Conservation (phyloP, 768 basidiomycete species). For the Hemileccinum rubropunctum region DNA sequence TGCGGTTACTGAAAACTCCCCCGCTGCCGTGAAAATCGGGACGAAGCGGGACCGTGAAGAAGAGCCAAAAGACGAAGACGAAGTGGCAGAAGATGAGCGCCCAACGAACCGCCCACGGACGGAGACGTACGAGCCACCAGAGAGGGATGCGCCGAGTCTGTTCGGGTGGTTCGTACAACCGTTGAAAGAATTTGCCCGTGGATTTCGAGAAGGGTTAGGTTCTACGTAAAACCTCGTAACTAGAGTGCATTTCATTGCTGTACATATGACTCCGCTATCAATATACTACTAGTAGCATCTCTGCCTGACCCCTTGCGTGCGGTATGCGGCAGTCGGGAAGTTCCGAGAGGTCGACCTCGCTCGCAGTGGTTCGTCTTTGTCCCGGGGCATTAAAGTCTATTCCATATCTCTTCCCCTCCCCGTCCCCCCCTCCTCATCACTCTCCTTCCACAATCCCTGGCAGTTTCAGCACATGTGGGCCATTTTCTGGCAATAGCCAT, state of each 20-base stretch:
- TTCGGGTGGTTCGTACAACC: slow-evolving; percentile 63
- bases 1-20: slow-evolving; percentile 28
- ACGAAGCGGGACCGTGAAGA: slow-evolving; percentile 52
- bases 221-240: slow-evolving; percentile 16
- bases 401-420: background rate
- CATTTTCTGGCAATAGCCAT: slow-evolving; percentile 8
- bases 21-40: slow-evolving; percentile 24
- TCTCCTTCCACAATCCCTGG: background rate
- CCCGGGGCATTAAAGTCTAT: slow-evolving; percentile 16
- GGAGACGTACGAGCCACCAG: slow-evolving; percentile 42
- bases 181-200: slow-evolving; percentile 61
- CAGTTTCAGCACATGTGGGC: slow-evolving; percentile 17
- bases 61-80: slow-evolving; percentile 32
- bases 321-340: slow-evolving; percentile 26
- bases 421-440: background rate
- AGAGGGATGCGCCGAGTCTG: slow-evolving; percentile 43
- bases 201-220: slow-evolving; percentile 60
- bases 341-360: slow-evolving; percentile 18
- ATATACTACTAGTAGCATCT: too few species aligned
- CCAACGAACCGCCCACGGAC: slow-evolving; percentile 52
- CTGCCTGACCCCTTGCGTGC: slow-evolving; percentile 19
- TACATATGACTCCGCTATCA: slow-evolving; percentile 3
- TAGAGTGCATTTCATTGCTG: background rate
- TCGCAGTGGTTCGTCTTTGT: background rate
- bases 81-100: slow-evolving; percentile 39